A percentile compares a stretch with the other conserved stretches of the same genome.
These are phyloP conservation scores for Fusarium sp. DNA, from an alignment of 2,329 filamentous ascomycete species.

Conservation along the genomic window DNA sequence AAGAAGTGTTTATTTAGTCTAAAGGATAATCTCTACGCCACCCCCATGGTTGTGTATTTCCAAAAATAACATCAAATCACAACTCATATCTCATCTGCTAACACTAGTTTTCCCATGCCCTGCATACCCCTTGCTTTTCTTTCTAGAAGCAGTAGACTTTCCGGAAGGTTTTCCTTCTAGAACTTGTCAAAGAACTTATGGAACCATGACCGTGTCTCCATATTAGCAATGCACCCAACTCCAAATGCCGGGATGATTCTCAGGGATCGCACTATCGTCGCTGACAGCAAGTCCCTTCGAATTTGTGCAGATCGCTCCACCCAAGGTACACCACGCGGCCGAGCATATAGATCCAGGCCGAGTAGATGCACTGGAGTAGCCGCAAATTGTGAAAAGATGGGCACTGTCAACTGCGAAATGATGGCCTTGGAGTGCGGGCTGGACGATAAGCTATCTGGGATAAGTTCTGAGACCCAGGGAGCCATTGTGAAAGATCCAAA, in stretches of 20 bases:
- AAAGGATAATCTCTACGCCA: not conserved
- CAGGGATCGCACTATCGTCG: constrained; percentile 49
- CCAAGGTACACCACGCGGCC: constrained; percentile 26
- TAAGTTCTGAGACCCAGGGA: constrained; percentile 43
- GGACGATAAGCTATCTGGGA: constrained; percentile 48
- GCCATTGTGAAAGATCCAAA: constrained; percentile 54
- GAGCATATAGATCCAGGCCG: constrained; percentile 44
- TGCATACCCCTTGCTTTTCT: not conserved
- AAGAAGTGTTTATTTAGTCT: not conserved
- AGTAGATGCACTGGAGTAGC: constrained; percentile 53
- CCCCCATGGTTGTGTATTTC: rapidly evolving
- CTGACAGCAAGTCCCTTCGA: constrained; percentile 45
- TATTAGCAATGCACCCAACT: constrained; percentile 50
- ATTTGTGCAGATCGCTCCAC: constrained; percentile 43
- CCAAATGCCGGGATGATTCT: constrained; percentile 54
- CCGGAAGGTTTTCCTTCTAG: not conserved
- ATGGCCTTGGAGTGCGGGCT: constrained; percentile 49
- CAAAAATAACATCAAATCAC: not conserved
- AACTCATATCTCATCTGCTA: not conserved
- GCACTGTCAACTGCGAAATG: constrained; percentile 51
- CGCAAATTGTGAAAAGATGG: constrained; percentile 51
- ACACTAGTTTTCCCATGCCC: not conserved
- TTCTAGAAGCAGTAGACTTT: not conserved
- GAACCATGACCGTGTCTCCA: constrained; percentile 41
- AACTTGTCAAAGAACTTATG: constrained; percentile 23